A percentile compares a stretch with the other conserved stretches of the same genome.
These are phyloP conservation scores for Aspergillus eucalypticola DNA, from an alignment of 2,329 filamentous ascomycete species.

Conservation along the genomic window DNA sequence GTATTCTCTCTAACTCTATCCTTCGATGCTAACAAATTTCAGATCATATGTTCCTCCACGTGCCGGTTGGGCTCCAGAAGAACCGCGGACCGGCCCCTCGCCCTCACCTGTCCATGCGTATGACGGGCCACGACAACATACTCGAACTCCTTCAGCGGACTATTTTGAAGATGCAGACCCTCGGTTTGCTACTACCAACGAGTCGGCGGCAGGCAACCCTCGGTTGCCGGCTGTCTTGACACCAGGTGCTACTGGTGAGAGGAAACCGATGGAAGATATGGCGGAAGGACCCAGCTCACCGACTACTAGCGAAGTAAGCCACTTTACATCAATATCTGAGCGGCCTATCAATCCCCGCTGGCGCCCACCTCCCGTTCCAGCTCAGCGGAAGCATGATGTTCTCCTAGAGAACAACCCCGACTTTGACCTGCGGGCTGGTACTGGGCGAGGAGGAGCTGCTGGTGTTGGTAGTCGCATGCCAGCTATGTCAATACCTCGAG, in stretches of 20 bases:
- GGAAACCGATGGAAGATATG: constrained; percentile 52
- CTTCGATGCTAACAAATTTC: constrained; percentile 19
- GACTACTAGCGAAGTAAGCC: constrained; percentile 74
- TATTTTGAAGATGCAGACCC: constrained; percentile 97
- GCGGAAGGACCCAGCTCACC: constrained; percentile 68
- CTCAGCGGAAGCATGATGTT: constrained; percentile 66
- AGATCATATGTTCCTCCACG: constrained; percentile 51
- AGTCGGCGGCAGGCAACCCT: constrained; percentile 28
- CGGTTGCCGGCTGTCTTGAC: constrained; percentile 39
- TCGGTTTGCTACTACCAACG: constrained; percentile 62
- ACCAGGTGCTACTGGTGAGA: constrained; percentile 42
- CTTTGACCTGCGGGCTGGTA: constrained; percentile 66
- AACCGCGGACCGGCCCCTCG: constrained; percentile 16
- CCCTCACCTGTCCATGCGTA: constrained; percentile 23
- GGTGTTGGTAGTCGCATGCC: constrained; percentile 29
- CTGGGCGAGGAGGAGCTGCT: constrained; percentile 24
- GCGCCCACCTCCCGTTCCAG: constrained; percentile 52
- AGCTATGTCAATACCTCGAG: constrained; percentile 21
- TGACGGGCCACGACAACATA: constrained; percentile 25
- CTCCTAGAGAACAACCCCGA: constrained; percentile 80
- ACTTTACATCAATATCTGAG: constrained; percentile 89
- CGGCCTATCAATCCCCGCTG: constrained; percentile 85
- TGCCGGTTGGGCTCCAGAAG: constrained; percentile 35
- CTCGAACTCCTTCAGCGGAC: constrained; percentile 43
- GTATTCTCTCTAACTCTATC: constrained; percentile 1